These are phyloP conservation scores for Aquilaria malaccensis DNA, from an alignment of 345 rosid genomes.

Conservation along the genomic window DNA sequence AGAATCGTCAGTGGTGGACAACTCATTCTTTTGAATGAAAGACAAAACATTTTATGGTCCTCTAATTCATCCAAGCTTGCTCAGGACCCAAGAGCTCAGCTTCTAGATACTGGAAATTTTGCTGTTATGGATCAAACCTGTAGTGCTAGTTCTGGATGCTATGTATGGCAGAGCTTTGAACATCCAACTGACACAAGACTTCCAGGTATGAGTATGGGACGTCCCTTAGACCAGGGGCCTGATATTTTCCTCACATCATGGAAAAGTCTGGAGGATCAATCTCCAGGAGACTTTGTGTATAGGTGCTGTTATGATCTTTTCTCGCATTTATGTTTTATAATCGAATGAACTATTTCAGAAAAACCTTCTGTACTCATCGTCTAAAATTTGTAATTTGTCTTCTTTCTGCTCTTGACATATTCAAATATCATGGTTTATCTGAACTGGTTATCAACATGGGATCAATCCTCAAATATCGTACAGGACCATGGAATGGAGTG, in stretches of 20 bases:
- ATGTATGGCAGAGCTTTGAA: constrained; percentile 28
- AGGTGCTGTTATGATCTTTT: no score
- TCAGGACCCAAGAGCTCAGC: constrained; percentile 11
- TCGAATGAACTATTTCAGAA: no score
- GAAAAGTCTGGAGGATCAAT: constrained; percentile 30
- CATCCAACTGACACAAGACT: constrained; percentile 34
- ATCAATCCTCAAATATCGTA: constrained; percentile 11
- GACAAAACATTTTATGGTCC: constrained; percentile 19
- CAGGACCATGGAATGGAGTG: constrained; percentile 31
- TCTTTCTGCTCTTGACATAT: no score
- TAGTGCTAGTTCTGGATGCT: not conserved
- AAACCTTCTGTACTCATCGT: no score
- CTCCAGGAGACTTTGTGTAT: constrained; percentile 23
- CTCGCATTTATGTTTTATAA: no score
- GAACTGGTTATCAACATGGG: constrained; percentile 15
- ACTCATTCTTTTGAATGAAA: constrained; percentile 18
- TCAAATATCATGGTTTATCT: constrained; percentile 24
- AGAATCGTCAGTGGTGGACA: constrained; percentile 16
- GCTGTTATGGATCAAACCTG: constrained; percentile 14
- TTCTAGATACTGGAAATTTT: constrained; percentile 33
- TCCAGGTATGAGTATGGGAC: constrained; percentile 32
- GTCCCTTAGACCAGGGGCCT: not conserved
- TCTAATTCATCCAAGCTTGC: constrained; percentile 7
- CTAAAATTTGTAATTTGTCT: no score
- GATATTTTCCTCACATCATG: constrained; percentile 25